Conservation (phyloP, 1,139 yeast genomes). For the Lodderomyces elongisporus region DNA sequence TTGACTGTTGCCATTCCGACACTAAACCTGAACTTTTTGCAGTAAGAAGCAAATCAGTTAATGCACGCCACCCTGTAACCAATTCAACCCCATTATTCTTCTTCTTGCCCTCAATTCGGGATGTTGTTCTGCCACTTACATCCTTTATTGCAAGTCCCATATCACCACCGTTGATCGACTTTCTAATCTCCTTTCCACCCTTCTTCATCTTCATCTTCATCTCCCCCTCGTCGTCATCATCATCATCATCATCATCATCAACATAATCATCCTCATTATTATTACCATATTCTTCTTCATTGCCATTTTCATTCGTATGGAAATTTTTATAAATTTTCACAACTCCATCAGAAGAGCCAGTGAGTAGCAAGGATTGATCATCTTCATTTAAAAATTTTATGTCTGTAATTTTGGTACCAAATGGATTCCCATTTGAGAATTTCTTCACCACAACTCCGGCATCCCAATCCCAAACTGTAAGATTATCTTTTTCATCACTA, state of each 20-base stretch:
- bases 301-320: slow-evolving; percentile 41
- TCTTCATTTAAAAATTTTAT: slow-evolving; percentile 86
- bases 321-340: slow-evolving; percentile 80
- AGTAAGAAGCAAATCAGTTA: slow-evolving; percentile 76
- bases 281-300: too few species aligned
- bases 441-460: slow-evolving; percentile 50
- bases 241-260: slow-evolving; percentile 19
- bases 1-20: slow-evolving; percentile 94
- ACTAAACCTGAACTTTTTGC: slow-evolving; percentile 80
- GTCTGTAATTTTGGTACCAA: slow-evolving; percentile 85
- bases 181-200: too few species aligned
- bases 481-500: slow-evolving; percentile 78
- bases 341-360: slow-evolving; percentile 93
- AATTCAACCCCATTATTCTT: slow-evolving; percentile 31
- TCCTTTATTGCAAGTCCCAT: too few species aligned
- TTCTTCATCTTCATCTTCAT: background rate
- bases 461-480: slow-evolving; percentile 90
- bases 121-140: too few species aligned
- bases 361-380: slow-evolving; percentile 74
- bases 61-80: slow-evolving; percentile 89
- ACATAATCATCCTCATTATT: slow-evolving; percentile 25
- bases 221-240: slow-evolving; percentile 15
- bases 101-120: too few species aligned
- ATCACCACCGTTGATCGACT: background rate
- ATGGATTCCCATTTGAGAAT: slow-evolving; percentile 81